Conservation (phyloP, 306 rosid species). For the Pterocarpus macrocarpus region DNA sequence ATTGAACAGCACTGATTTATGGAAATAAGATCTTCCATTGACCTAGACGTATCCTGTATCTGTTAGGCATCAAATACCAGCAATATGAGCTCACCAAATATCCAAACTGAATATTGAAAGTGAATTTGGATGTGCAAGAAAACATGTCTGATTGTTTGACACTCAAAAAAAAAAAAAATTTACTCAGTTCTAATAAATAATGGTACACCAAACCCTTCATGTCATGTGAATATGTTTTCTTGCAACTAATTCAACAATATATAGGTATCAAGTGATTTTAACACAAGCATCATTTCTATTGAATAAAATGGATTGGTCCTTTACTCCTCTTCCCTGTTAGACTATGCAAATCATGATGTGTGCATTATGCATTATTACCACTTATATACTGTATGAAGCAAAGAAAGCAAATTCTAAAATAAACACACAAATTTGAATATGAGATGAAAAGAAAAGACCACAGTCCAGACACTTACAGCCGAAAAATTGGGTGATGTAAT, state of each 20-base stretch:
- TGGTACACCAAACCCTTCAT: neutral
- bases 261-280: neutral
- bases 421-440: constrained; percentile 12
- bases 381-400: neutral
- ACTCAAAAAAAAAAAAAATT: neutral
- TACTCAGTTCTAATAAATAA: constrained; percentile 6
- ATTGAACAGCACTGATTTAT: neutral
- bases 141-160: neutral
- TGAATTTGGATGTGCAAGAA: neutral
- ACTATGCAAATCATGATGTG: constrained; percentile 22
- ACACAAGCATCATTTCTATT: constrained; percentile 31
- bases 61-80: neutral
- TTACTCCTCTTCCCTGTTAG: neutral
- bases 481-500: constrained; percentile 80
- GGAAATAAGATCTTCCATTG: neutral
- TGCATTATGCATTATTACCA: constrained; percentile 23
- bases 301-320: neutral
- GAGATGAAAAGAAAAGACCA: neutral
- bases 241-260: neutral
- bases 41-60: neutral
- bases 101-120: constrained; percentile 13
- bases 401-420: neutral
- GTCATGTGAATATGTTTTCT: neutral
- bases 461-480: constrained; percentile 68
- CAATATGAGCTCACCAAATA: neutral